phyloP scores from a whole-genome alignment of 2,329 filamentous ascomycete species.

The Orbilia ellipsospora region DNA sequence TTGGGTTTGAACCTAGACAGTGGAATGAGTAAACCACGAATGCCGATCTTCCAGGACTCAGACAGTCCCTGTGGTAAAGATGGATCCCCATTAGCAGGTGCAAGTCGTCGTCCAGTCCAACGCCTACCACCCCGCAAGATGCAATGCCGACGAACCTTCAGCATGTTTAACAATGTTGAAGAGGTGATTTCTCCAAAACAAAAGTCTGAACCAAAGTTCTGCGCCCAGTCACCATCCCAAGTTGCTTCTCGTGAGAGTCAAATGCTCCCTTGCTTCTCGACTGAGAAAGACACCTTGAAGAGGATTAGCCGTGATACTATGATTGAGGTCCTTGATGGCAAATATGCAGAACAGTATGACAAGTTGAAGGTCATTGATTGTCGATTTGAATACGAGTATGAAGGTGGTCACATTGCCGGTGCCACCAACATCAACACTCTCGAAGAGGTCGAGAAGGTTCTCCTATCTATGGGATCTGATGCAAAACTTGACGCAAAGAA shows the following conservation, averaged over 20 bases:
- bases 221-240: constrained; percentile 57
- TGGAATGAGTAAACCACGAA: constrained; percentile 36
- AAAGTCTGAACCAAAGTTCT: constrained; percentile 65
- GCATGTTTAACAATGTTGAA: constrained; percentile 95
- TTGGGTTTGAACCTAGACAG: constrained; percentile 35
- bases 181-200: constrained; percentile 86
- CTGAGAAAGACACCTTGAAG: constrained; percentile 86
- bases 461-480: constrained; percentile 63
- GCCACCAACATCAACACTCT: constrained; percentile 98
- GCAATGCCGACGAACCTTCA: constrained; percentile 78
- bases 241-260: constrained; percentile 69
- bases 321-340: constrained; percentile 86
- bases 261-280: constrained; percentile 83
- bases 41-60: constrained; percentile 54
- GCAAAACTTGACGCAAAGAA: constrained; percentile 72
- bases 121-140: constrained; percentile 83
- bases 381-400: constrained; percentile 98
- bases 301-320: constrained; percentile 85
- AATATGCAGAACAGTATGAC: constrained; percentile 79
- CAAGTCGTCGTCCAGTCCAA: constrained; percentile 78
- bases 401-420: constrained; percentile 92
- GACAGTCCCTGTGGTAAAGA: constrained; percentile 65
- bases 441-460: constrained; percentile 84
- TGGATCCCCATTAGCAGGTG: constrained; percentile 78
- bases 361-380: constrained; percentile 92